Conservation (phyloP, 495 filamentous ascomycete genomes). For the Rhizodiscina lignyota region DNA sequence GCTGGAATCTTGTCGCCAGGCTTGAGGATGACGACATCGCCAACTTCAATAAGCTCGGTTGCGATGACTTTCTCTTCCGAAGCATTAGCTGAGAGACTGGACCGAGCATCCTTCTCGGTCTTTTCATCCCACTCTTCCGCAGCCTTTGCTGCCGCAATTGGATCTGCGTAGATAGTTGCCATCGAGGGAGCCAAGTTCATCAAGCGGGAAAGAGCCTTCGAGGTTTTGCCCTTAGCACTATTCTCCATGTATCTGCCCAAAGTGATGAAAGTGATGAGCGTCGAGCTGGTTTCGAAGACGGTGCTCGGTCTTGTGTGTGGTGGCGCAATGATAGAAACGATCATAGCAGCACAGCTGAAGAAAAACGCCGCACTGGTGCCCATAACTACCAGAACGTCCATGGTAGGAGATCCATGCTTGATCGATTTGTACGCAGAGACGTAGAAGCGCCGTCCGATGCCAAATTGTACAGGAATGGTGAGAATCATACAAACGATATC, state of each 20-base stretch:
- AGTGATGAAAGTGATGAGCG: constrained; percentile 95
- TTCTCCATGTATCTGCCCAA: constrained; percentile 90
- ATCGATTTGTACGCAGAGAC: constrained; percentile 77
- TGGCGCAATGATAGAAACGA: constrained; percentile 50
- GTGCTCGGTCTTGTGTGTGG: constrained; percentile 67
- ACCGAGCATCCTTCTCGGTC: constrained; percentile 9
- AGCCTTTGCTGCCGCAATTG: constrained; percentile 80
- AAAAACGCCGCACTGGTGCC: constrained; percentile 97
- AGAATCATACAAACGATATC: constrained; percentile 68
- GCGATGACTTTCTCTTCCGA: constrained; percentile 72
- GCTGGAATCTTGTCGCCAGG: constrained; percentile 96
- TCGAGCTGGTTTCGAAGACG: constrained; percentile 94
- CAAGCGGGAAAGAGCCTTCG: constrained; percentile 78
- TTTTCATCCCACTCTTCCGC: constrained; percentile 57
- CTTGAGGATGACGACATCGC: constrained; percentile 80
- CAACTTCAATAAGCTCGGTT: constrained; percentile 87
- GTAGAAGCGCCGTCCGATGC: constrained; percentile 88
- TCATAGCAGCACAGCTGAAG: constrained; percentile 83
- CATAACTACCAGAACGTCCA: constrained; percentile 91
- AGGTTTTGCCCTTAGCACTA: constrained; percentile 89
- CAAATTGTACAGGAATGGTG: constrained; percentile 91
- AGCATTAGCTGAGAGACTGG: constrained; percentile 19
- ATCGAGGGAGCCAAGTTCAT: constrained; percentile 95
- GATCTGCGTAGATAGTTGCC: constrained; percentile 96
- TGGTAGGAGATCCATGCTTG: constrained; percentile 78